Percentiles rank a stretch among this genome's conserved stretches.
Conservation (phyloP, 2,329 filamentous ascomycete genomes). For the Aspergillus sp. region DNA sequence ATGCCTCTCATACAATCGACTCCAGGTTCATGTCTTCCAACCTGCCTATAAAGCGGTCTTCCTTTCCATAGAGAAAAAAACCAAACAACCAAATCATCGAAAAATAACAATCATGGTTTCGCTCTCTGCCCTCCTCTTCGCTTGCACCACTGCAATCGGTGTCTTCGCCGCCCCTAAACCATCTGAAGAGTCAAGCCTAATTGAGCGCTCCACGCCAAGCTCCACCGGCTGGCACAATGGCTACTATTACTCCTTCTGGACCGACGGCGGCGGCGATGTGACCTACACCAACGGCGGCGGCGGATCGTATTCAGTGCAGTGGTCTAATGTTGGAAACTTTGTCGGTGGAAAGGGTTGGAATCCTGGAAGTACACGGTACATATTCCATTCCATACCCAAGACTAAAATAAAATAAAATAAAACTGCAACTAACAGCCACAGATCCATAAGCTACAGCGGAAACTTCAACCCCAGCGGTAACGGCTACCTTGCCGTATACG, state of each 20-base stretch:
- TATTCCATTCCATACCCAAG: too few species aligned
- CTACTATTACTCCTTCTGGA: slow-evolving; percentile 54
- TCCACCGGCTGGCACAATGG: slow-evolving; percentile 40
- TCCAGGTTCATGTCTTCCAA: too few species aligned
- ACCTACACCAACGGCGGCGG: slow-evolving; percentile 48
- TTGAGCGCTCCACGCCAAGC: slow-evolving; percentile 13
- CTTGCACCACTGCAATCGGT: background rate
- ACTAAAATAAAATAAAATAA: too few species aligned
- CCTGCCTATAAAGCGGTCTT: too few species aligned
- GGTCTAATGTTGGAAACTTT: slow-evolving; percentile 51
- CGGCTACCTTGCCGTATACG: slow-evolving; percentile 40
- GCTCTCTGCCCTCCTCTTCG: background rate
- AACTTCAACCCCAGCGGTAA: slow-evolving; percentile 32
- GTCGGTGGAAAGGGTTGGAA: slow-evolving; percentile 62
- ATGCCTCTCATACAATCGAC: too few species aligned
- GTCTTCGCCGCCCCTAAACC: slow-evolving; percentile 1
- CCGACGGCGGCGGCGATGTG: slow-evolving; percentile 45
- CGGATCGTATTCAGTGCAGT: slow-evolving; percentile 49
- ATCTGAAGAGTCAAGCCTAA: slow-evolving; percentile 4
- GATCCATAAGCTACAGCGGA: slow-evolving; percentile 30
- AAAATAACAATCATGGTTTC: too few species aligned
- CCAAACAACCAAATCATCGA: too few species aligned
- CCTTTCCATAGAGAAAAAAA: too few species aligned
- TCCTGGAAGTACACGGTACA: slow-evolving; percentile 53
- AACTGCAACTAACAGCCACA: background rate